These are phyloP conservation scores for Colletotrichum lini DNA, from an alignment of 2,329 filamentous ascomycete genomes.

Conservation along the genomic window DNA sequence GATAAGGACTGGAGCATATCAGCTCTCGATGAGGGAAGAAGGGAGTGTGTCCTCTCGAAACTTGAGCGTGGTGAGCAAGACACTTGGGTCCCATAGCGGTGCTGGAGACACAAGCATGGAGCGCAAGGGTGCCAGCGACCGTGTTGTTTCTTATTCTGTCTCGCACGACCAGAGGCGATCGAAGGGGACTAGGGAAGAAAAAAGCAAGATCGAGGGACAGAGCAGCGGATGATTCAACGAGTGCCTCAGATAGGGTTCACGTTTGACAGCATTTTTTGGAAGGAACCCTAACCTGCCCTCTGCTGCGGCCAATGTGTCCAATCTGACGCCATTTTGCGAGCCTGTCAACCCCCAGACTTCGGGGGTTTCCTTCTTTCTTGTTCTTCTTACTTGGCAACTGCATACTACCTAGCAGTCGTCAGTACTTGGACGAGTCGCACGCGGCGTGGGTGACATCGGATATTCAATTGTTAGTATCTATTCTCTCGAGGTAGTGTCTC, in stretches of 20 bases:
- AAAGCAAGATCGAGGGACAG: neutral
- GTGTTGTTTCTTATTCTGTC: neutral
- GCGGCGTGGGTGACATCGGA: neutral
- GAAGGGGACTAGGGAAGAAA: too few species aligned
- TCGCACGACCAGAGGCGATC: neutral
- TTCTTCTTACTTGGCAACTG: neutral
- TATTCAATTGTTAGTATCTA: too few species aligned
- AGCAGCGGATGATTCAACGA: too few species aligned
- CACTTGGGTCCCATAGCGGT: neutral
- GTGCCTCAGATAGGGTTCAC: neutral
- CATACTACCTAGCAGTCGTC: neutral
- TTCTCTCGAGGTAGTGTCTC: neutral
- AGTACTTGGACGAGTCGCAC: neutral
- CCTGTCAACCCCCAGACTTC: neutral
- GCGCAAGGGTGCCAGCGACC: neutral
- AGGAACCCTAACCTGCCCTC: neutral
- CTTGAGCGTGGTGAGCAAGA: neutral
- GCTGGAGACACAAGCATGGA: neutral
- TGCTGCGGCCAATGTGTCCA: neutral
- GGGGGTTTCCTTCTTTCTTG: neutral
- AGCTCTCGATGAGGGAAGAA: neutral
- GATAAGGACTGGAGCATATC: conserved; percentile 7
- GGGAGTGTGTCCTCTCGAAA: too few species aligned
- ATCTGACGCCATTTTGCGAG: too few species aligned
- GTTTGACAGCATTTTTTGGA: neutral